Conservation (phyloP, 305 asterid genomes). For the Fraxinus ornus region DNA sequence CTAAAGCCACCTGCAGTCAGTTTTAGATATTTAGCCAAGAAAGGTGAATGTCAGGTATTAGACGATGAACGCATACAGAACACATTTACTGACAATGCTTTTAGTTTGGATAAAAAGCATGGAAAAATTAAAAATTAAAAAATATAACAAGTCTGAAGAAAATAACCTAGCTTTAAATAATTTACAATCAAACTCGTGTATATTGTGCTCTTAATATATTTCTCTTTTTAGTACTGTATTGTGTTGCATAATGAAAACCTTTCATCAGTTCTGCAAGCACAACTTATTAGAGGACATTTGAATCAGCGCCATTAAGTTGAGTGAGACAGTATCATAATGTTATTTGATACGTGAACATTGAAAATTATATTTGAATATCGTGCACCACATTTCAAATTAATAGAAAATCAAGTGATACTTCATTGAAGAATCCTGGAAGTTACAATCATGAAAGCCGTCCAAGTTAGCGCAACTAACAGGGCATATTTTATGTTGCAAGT, state of each 20-base stretch:
- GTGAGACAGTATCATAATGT: background rate
- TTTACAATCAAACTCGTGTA: background rate
- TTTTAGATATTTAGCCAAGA: constrained; percentile 12
- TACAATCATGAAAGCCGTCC: background rate
- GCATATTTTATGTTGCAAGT: background rate
- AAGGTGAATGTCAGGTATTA: background rate
- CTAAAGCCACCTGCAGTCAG: constrained; percentile 68
- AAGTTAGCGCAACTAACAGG: background rate
- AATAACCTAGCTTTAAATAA: background rate
- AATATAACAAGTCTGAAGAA: background rate
- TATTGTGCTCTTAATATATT: background rate
- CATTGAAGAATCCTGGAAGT: background rate
- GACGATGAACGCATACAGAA: background rate
- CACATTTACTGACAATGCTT: background rate
- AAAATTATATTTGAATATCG: background rate
- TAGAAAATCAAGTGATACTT: background rate
- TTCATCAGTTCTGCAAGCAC: background rate
- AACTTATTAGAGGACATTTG: background rate
- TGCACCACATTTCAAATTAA: background rate
- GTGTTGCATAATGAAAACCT: background rate
- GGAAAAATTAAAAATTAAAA: background rate
- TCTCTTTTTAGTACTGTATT: background rate
- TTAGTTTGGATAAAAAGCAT: background rate
- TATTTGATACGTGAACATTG: background rate
- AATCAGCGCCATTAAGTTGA: background rate